These are phyloP conservation scores for Trichophyton mentagrophytes DNA, from an alignment of 2,329 filamentous ascomycete genomes.

Conservation along the genomic window DNA sequence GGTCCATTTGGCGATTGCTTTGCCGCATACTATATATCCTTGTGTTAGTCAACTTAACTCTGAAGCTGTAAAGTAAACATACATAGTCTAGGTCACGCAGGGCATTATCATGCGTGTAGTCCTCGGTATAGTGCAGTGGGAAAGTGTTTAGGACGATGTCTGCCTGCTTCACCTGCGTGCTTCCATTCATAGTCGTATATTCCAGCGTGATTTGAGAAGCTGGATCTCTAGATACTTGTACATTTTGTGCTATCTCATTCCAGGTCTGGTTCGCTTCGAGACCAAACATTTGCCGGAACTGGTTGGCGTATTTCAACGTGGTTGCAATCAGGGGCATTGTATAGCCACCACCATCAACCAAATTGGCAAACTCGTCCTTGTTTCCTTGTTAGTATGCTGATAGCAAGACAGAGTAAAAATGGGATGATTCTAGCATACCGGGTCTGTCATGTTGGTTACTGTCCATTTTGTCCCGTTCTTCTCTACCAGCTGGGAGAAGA, in stretches of 20 bases:
- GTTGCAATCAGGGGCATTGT: constrained; percentile 51
- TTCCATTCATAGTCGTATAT: constrained; percentile 54
- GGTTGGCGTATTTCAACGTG: constrained; percentile 45
- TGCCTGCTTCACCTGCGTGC: constrained; percentile 55
- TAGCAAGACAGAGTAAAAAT: constrained; percentile 7
- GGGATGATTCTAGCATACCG: constrained; percentile 32
- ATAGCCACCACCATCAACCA: constrained; percentile 54
- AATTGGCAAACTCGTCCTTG: constrained; percentile 55
- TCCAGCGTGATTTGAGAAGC: constrained; percentile 50
- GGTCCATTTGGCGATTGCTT: constrained; percentile 56
- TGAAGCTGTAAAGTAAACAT: constrained; percentile 11
- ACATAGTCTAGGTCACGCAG: constrained; percentile 51
- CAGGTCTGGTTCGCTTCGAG: constrained; percentile 45
- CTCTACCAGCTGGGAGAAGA: constrained; percentile 48
- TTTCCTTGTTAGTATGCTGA: background rate
- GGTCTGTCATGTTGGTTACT: constrained; percentile 57
- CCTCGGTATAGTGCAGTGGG: constrained; percentile 47
- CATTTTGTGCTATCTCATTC: constrained; percentile 43
- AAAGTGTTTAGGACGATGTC: constrained; percentile 57
- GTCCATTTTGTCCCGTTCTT: constrained; percentile 45
- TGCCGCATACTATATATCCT: constrained; percentile 43
- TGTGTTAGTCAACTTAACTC: too few species aligned
- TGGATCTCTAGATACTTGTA: constrained; percentile 42
- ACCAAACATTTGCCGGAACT: constrained; percentile 45
- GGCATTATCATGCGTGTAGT: constrained; percentile 38